Conservation (phyloP, 768 basidiomycete genomes). For the Leccinum subgranulosum region DNA sequence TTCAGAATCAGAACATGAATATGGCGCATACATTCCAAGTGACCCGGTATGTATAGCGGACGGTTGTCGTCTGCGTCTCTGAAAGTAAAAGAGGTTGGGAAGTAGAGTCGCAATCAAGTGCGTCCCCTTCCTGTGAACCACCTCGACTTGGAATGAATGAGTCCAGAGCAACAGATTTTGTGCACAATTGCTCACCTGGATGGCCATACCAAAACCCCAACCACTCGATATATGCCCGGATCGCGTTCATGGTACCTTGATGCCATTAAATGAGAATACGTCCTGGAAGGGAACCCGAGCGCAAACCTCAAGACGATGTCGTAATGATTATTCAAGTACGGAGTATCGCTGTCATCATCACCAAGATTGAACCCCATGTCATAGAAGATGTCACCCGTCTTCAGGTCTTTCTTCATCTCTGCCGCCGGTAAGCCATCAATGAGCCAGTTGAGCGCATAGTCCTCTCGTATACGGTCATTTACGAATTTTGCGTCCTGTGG, state of each 20-base stretch:
- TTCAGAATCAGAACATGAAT: not conserved
- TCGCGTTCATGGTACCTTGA: conserved; percentile 77
- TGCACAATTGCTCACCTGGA: conserved; percentile 32
- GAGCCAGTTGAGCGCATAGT: conserved; percentile 93
- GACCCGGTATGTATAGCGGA: conserved; percentile 87
- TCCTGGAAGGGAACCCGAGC: not conserved
- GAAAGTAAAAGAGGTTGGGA: conserved; percentile 53
- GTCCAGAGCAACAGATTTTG: not conserved
- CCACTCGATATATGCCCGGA: conserved; percentile 74
- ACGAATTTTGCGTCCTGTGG: conserved; percentile 82
- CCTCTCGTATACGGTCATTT: conserved; percentile 86
- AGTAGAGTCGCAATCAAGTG: conserved; percentile 50
- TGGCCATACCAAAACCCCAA: conserved; percentile 90
- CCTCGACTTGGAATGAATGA: conserved; percentile 48
- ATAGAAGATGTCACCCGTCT: conserved; percentile 82
- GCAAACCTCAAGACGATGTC: conserved; percentile 74
- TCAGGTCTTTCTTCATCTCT: conserved; percentile 82
- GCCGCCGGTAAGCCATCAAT: conserved; percentile 92
- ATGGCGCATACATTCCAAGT: conserved; percentile 69
- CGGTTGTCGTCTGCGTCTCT: conserved; percentile 55
- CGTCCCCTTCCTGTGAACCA: conserved; percentile 46
- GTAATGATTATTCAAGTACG: conserved; percentile 90
- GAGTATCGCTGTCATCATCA: conserved; percentile 58
- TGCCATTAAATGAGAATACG: conserved; percentile 8
- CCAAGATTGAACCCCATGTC: conserved; percentile 97